Evolutionary conservation across 257 asterid species (phyloP).

Genomic region (Fraxinus anomala): DNA sequence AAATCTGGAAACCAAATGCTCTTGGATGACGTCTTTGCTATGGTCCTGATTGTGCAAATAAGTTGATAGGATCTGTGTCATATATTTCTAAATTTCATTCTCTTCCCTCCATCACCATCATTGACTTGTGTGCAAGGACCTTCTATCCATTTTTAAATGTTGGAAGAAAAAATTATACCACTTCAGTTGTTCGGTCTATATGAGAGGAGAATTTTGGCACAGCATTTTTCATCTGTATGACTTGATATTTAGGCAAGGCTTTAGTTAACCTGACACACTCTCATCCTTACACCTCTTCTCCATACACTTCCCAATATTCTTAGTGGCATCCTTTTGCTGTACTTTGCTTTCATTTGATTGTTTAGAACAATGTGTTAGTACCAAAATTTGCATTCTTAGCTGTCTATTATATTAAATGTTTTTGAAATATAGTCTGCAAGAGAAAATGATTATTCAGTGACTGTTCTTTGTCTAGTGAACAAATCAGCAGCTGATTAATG

Average conservation of each 20-base stretch:
- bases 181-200: not conserved
- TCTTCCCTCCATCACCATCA: too few relatives aligned
- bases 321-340: not conserved
- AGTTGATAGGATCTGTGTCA: not conserved
- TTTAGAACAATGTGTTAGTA: not conserved
- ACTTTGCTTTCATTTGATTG: not conserved
- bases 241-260: not conserved
- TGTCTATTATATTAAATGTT: not conserved
- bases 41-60: not conserved
- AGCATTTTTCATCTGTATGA: not conserved
- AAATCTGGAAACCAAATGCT: not conserved
- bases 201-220: not conserved
- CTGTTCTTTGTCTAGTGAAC: not conserved
- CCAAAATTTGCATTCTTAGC: not conserved
- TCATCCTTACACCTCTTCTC: not conserved
- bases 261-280: not conserved
- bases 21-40: not conserved
- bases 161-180: not conserved
- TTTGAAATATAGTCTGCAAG: slow-evolving; percentile 6
- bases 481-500: slow-evolving; percentile 35
- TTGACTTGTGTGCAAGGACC: too few relatives aligned
- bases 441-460: not conserved
- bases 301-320: not conserved
- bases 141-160: not conserved
- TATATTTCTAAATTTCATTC: too few relatives aligned